phyloP scores from a whole-genome alignment of 768 basidiomycete genomes.

The Flagelloscypha sp. region DNA sequence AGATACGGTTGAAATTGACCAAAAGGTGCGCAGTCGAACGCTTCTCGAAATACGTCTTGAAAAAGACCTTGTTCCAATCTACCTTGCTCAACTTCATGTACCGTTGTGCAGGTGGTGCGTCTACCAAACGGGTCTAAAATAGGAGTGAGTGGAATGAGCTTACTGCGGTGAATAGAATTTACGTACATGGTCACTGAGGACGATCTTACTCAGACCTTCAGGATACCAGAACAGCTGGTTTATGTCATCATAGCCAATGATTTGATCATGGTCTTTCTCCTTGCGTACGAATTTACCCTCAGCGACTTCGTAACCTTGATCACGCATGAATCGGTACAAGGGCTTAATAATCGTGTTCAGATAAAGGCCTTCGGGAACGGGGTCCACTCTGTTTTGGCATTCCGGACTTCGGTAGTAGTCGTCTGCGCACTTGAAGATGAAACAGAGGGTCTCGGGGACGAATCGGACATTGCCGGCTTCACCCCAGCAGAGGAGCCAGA shows the following conservation, averaged over 20 bases:
- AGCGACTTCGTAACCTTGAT: slow-evolving; percentile 94
- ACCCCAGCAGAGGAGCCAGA: slow-evolving; percentile 95
- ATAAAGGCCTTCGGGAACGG: slow-evolving; percentile 94
- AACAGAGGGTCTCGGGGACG: slow-evolving; percentile 93
- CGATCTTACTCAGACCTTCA: slow-evolving; percentile 91
- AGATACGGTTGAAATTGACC: slow-evolving; percentile 99
- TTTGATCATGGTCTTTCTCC: slow-evolving; percentile 87
- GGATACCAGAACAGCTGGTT: slow-evolving; percentile 99
- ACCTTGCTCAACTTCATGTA: slow-evolving; percentile 97
- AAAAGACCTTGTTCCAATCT: slow-evolving; percentile 94
- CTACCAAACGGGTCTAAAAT: slow-evolving; percentile 76
- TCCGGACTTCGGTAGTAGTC: slow-evolving; percentile 99
- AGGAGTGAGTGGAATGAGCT: slow-evolving; percentile 2
- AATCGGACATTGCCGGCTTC: slow-evolving; percentile 97
- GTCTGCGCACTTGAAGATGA: slow-evolving; percentile 99
- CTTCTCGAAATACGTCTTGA: slow-evolving; percentile 98
- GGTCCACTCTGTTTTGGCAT: slow-evolving; percentile 86
- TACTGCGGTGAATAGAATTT: background rate
- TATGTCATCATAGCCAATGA: slow-evolving; percentile 98
- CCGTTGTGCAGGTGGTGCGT: slow-evolving; percentile 82
- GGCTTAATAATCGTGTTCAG: slow-evolving; percentile 86
- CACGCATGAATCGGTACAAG: slow-evolving; percentile 90
- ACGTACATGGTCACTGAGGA: slow-evolving; percentile 76
- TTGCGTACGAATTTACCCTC: slow-evolving; percentile 92
- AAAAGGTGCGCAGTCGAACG: slow-evolving; percentile 94